A percentile compares a stretch with the other conserved stretches of the same genome.
Conservation (phyloP, 2,329 filamentous ascomycete species). For the Epichloe coenophiala region DNA sequence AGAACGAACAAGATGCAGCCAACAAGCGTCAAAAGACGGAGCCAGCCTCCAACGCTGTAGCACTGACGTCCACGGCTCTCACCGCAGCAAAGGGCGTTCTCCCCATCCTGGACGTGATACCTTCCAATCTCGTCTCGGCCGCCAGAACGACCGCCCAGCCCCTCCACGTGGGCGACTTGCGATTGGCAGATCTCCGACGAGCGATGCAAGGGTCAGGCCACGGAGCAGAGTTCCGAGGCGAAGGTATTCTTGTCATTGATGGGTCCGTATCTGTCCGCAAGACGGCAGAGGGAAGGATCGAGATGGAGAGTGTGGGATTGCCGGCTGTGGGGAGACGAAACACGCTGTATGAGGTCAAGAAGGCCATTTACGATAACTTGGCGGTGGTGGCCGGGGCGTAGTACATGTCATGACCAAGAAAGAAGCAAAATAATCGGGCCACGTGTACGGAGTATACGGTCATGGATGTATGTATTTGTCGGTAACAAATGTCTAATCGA, state of each 20-base stretch:
- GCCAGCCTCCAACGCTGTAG: conserved; percentile 11
- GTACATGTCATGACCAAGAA: too few relatives aligned
- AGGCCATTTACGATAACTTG: conserved; percentile 83
- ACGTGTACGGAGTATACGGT: too few relatives aligned
- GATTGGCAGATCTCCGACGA: conserved; percentile 75
- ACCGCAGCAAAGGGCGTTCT: conserved; percentile 15
- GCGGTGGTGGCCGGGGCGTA: conserved; percentile 73
- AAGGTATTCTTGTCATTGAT: conserved; percentile 83
- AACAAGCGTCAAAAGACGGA: conserved; percentile 39
- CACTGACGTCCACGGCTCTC: conserved; percentile 8
- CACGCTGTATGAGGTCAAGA: conserved; percentile 78
- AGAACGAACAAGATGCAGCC: conserved; percentile 30
- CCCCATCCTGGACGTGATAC: conserved; percentile 41
- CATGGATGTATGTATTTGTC: too few relatives aligned
- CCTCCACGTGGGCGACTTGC: conserved; percentile 85
- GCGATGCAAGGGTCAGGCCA: conserved; percentile 74
- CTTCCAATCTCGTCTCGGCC: conserved; percentile 50
- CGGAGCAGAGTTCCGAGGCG: conserved; percentile 81
- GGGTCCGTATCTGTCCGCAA: conserved; percentile 81
- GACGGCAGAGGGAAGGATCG: conserved; percentile 72
- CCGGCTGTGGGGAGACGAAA: conserved; percentile 29
- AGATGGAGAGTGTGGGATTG: conserved; percentile 63
- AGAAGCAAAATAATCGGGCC: too few relatives aligned
- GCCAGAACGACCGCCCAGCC: conserved; percentile 70
- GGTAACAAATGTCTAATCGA: too few relatives aligned